phyloP scores from a whole-genome alignment of 192 early-diverging fungal species.

The Linnemannia elongata region DNA sequence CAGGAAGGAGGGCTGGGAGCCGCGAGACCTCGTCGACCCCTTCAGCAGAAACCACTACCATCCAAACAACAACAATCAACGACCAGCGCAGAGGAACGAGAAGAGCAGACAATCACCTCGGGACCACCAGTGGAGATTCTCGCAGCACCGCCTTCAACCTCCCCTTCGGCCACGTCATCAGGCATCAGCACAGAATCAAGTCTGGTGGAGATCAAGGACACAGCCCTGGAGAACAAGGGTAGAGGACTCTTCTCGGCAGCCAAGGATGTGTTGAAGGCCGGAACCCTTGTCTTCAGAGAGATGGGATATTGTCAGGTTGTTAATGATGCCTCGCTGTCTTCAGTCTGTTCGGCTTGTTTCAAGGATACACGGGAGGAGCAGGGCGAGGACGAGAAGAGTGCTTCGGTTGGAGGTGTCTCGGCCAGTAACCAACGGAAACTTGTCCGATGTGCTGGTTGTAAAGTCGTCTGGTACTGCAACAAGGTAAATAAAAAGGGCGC shows the following conservation, averaged over 20 bases:
- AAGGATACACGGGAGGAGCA: slow-evolving; percentile 47
- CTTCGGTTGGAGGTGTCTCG: slow-evolving; percentile 11
- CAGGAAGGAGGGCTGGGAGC: not conserved
- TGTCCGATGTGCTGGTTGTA: slow-evolving; percentile 46
- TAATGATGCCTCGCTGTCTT: slow-evolving; percentile 36
- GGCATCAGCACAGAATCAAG: slow-evolving; percentile 11
- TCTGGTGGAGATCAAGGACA: slow-evolving; percentile 34
- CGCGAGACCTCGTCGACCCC: slow-evolving; percentile 13
- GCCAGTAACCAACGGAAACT: slow-evolving; percentile 27
- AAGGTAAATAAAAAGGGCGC: slow-evolving; percentile 11
- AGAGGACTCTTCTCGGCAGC: slow-evolving; percentile 35
- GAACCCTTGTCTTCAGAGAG: slow-evolving; percentile 41
- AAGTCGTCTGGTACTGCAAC: slow-evolving; percentile 52
- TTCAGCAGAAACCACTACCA: slow-evolving; percentile 19
- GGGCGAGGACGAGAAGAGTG: slow-evolving; percentile 25
- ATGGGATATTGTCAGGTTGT: slow-evolving; percentile 53
- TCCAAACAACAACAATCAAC: not conserved
- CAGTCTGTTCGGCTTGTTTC: slow-evolving; percentile 47
- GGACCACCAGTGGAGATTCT: not conserved
- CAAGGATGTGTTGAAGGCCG: slow-evolving; percentile 24
- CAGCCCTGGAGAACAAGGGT: slow-evolving; percentile 16
- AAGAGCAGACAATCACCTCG: not conserved
- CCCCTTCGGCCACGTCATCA: slow-evolving; percentile 30
- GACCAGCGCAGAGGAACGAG: not conserved
- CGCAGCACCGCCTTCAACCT: slow-evolving; percentile 16